phyloP scores from a whole-genome alignment of 257 asterid genomes.

The Forsythia suspensa region DNA sequence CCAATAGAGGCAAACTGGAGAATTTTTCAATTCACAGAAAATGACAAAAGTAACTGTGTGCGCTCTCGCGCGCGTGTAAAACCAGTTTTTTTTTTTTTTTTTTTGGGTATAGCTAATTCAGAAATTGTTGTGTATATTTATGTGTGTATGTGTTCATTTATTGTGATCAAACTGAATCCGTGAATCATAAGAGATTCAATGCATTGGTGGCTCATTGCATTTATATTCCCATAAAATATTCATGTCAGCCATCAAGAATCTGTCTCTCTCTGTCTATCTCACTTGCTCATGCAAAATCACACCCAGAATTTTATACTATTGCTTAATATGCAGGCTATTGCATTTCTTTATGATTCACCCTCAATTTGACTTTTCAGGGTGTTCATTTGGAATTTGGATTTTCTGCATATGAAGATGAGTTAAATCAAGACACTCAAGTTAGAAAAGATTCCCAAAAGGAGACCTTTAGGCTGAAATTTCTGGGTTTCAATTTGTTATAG shows the following conservation, averaged over 20 bases:
- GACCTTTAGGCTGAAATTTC: not conserved
- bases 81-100: not conserved
- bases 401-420: slow-evolving; percentile 25
- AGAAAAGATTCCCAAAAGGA: too few relatives aligned
- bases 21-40: not conserved
- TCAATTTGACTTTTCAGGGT: slow-evolving; percentile 31
- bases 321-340: slow-evolving; percentile 12
- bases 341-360: slow-evolving; percentile 19
- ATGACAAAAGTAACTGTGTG: not conserved
- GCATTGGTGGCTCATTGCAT: slow-evolving; percentile 33
- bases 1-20: not conserved
- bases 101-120: not conserved
- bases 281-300: not conserved
- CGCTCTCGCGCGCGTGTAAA: not conserved
- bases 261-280: not conserved
- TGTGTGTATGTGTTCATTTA: slow-evolving; percentile 40
- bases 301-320: not conserved
- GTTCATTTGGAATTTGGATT: slow-evolving; percentile 35
- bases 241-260: slow-evolving; percentile 18
- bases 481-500: slow-evolving; percentile 16
- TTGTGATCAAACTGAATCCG: slow-evolving; percentile 50
- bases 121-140: not conserved
- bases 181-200: slow-evolving; percentile 50
- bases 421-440: slow-evolving; percentile 10
- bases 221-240: slow-evolving; percentile 35